A percentile compares a stretch with the other conserved stretches of the same genome.
These are phyloP conservation scores for Ehretia macrophylla DNA, from an alignment of 257 asterid genomes.

Conservation along the genomic window DNA sequence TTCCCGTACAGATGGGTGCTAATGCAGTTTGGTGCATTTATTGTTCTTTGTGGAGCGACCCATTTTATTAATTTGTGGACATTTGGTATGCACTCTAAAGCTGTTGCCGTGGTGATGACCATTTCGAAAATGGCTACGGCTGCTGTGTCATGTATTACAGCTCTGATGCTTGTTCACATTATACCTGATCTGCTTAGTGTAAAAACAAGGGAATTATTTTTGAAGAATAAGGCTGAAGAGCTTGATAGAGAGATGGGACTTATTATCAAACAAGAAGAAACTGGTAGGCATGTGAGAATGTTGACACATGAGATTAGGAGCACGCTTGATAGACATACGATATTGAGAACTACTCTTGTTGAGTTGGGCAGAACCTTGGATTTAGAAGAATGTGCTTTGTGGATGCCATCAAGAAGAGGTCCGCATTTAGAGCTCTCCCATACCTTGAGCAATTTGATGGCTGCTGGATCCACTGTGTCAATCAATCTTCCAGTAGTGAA, in stretches of 20 bases:
- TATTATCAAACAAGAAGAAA: constrained; percentile 64
- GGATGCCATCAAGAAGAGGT: constrained; percentile 78
- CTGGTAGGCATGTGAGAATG: constrained; percentile 78
- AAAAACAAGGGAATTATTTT: constrained; percentile 49
- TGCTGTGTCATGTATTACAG: constrained; percentile 62
- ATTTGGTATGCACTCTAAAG: constrained; percentile 55
- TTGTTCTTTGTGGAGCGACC: constrained; percentile 72
- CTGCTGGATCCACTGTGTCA: constrained; percentile 57
- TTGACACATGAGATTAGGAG: constrained; percentile 78
- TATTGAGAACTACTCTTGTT: constrained; percentile 63
- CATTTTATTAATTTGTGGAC: constrained; percentile 72
- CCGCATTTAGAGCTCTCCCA: constrained; percentile 53
- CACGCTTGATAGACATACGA: constrained; percentile 72
- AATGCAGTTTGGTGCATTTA: constrained; percentile 71
- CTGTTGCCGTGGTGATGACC: constrained; percentile 59
- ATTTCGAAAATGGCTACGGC: constrained; percentile 63
- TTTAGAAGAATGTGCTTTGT: constrained; percentile 71
- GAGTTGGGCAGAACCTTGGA: constrained; percentile 66
- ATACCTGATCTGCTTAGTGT: constrained; percentile 69
- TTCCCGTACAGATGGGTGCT: constrained; percentile 80
- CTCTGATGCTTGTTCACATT: constrained; percentile 68
- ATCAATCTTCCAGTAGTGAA: constrained; percentile 48
- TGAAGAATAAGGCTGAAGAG: constrained; percentile 63
- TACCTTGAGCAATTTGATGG: constrained; percentile 49
- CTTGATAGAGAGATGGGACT: constrained; percentile 73